These are phyloP conservation scores for Amaranthus palmeri DNA, from an alignment of 148 eudicot genomes.

Conservation along the genomic window DNA sequence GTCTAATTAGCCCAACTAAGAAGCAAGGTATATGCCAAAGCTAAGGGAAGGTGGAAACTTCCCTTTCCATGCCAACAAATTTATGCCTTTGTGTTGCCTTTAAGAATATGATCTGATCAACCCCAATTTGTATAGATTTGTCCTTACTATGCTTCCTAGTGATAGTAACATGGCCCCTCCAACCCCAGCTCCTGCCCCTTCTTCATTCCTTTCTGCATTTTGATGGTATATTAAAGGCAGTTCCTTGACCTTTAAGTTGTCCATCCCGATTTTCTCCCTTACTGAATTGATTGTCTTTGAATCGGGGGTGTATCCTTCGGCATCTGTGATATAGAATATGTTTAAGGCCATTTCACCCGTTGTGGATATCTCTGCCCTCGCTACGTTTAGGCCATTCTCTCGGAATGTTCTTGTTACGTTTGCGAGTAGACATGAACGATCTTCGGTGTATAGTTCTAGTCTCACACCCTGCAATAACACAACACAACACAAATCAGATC, in stretches of 20 bases:
- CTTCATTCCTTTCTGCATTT: slow-evolving; percentile 34
- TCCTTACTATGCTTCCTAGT: slow-evolving; percentile 74
- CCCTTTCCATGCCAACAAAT: slow-evolving; percentile 16
- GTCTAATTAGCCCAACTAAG: slow-evolving; percentile 22
- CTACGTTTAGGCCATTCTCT: slow-evolving; percentile 79
- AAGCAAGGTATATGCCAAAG: slow-evolving; percentile 42
- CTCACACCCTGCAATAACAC: slow-evolving; percentile 58
- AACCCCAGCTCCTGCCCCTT: slow-evolving; percentile 28
- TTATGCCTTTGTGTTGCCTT: slow-evolving; percentile 25
- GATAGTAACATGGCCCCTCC: slow-evolving; percentile 81
- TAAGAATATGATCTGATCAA: slow-evolving; percentile 71
- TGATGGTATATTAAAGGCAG: slow-evolving; percentile 49
- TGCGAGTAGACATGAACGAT: slow-evolving; percentile 62
- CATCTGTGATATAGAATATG: slow-evolving; percentile 73
- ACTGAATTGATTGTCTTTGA: slow-evolving; percentile 59
- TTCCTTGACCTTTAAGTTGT: slow-evolving; percentile 66
- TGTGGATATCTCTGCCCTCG: slow-evolving; percentile 86
- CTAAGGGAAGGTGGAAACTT: background rate
- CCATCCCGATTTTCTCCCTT: slow-evolving; percentile 48
- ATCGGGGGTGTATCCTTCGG: slow-evolving; percentile 53
- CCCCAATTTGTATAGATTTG: slow-evolving; percentile 78
- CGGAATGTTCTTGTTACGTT: slow-evolving; percentile 80
- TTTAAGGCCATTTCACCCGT: slow-evolving; percentile 48
- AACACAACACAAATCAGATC: background rate
- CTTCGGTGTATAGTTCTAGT: slow-evolving; percentile 59